Base-by-base conservation (phyloP, 345 rosid genomes). In the Euphorbia peplus region DNA sequence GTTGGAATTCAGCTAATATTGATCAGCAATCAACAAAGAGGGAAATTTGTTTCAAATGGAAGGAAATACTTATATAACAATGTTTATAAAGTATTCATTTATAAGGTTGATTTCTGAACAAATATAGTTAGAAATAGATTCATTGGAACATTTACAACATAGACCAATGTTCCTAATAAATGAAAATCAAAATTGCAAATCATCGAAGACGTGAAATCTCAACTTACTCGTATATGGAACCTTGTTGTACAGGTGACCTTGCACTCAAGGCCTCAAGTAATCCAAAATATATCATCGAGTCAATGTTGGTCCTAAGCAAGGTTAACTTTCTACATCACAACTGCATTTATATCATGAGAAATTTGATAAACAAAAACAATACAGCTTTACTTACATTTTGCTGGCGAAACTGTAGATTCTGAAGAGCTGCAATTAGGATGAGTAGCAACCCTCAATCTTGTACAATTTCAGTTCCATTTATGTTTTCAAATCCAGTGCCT, bases 401-500 rank as follows among this genome's bases (percentile, higher is more conserved):
- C 35, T 0, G 29, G 25, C 14, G 25, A 37, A 19, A 61, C 29
- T 19, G 16, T 8, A 21, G 67, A 53, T 41, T 15, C 44, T 11
- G 46, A 14, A 18, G 47, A 48, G 70, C 54, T 64, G 59, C 44
- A 22, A 48, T 14, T 30, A 32, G 61, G 72, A 72, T 28, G 52
- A 24, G 51, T 60, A 61, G 48, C 62, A 44, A 54, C 35, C 61
- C 59, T 19, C 46, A 10, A 62, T 53, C 62, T 8, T 28, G 4
- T 16, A 41, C 64, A 26, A 63, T 54, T 67, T 64, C 48, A 41
- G 18, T 79, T 55, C 63, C 70, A 59, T 55, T 44, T 44, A 35
- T 6, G 56, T 52, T 76, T 67, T 65, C 70, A 21, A 64, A 13
- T 63, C 85, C 86, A 85, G 55, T 69, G 29, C 72, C 82, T 78